Evolutionary conservation across 192 early-diverging fungal genomes (phyloP).

Genomic region (Coemansia sp.): DNA sequence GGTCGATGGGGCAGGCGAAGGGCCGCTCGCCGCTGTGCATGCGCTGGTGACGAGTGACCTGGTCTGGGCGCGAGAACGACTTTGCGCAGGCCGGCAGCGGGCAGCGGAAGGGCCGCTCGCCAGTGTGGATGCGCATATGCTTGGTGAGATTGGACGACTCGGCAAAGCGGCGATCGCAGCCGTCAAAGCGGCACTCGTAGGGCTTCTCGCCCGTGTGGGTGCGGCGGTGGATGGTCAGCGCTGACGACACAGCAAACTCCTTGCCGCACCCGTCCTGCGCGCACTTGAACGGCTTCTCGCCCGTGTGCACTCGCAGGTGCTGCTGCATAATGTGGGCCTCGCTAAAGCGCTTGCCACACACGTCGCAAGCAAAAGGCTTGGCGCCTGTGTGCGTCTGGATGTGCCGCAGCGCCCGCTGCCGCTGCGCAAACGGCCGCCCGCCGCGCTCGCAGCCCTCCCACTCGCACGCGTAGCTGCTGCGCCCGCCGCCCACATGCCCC

Average conservation of each 20-base stretch:
- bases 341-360: slow-evolving; percentile 79
- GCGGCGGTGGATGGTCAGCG: slow-evolving; percentile 69
- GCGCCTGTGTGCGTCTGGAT: slow-evolving; percentile 85
- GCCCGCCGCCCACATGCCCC: slow-evolving; percentile 52
- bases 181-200: slow-evolving; percentile 60
- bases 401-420: slow-evolving; percentile 75
- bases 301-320: slow-evolving; percentile 77
- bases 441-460: slow-evolving; percentile 63
- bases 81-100: slow-evolving; percentile 67
- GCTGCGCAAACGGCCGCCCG: slow-evolving; percentile 68
- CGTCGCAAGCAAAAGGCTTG: slow-evolving; percentile 76
- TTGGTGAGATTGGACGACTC: slow-evolving; percentile 68
- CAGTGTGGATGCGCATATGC: slow-evolving; percentile 76
- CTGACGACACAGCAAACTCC: slow-evolving; percentile 68
- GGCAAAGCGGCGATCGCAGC: slow-evolving; percentile 51
- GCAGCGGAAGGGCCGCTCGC: slow-evolving; percentile 74
- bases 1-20: slow-evolving; percentile 36
- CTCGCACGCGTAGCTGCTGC: slow-evolving; percentile 49
- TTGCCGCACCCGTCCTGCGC: slow-evolving; percentile 64
- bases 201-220: slow-evolving; percentile 75
- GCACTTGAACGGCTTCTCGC: slow-evolving; percentile 74
- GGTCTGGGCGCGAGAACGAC: slow-evolving; percentile 73
- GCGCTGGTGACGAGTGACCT: slow-evolving; percentile 65
- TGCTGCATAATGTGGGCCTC: slow-evolving; percentile 79
- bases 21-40: slow-evolving; percentile 46